Base-by-base conservation (phyloP, 305 asterid genomes). In the Striga hermonthica region DNA sequence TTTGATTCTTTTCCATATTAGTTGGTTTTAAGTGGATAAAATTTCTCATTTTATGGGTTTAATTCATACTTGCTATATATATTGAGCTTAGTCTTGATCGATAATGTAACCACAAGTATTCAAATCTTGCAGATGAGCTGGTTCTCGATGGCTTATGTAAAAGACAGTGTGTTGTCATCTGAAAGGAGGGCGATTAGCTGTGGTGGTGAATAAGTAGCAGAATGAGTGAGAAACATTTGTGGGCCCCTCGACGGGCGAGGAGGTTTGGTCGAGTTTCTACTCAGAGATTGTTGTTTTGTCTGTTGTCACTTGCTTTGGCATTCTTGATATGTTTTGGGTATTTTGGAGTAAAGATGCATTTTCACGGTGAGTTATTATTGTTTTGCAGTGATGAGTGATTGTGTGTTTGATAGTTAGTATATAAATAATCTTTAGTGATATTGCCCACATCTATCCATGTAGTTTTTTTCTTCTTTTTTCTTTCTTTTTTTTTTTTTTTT, bases 261-360 rank as follows among this genome's bases (percentile, higher is more conserved):
- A 88, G 84, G 76, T 68, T 84, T 66, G 71, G 84, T 71, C 80
- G 84, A 64, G 71, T 82, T 72, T 76, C 81, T 4, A 76, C 83
- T 55, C 79, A 72, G 11, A 81, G 80, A 63, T 68, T 84, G 48
- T 76, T 86, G 66, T 61, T 79, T 66, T 84, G 86, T 82, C 74
- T 81, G 74, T 68, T 84, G 76, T 75, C 81, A 16, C 75, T 88
- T 69, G 80, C 82, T 9, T 76, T 82, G 60, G 67, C 88, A 61
- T 83, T 87, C 77, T 79, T 77, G 14, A 70, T 83, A 59, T 88
- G 67, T 77, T 79, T 86, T 54, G 78, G 85, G 6, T 82, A 75
- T 75, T 82, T 90, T 71, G 88, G 91, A 62, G 66, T 79, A 43
- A 82, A 80, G 79, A 76, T 87, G 75, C 89, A 83, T 75, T 78